A percentile compares a stretch with the other conserved stretches of the same genome.
Evolutionary conservation across 1,284 basidiomycete species (phyloP).

Genomic region (Butyriboletus appendiculatus): DNA sequence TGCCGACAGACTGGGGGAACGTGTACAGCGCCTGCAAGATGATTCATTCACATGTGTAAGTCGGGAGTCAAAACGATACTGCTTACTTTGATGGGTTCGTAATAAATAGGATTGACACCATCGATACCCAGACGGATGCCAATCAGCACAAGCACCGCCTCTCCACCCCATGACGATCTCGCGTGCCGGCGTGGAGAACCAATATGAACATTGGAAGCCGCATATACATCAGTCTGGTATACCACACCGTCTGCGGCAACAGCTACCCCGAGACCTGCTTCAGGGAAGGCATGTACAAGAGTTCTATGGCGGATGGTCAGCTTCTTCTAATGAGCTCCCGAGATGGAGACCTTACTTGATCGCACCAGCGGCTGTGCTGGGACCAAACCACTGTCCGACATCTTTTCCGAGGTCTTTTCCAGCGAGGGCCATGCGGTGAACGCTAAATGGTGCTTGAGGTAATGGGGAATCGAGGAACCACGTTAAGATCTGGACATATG

Average conservation of each 20-base stretch:
- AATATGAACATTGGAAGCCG: slow-evolving; percentile 63
- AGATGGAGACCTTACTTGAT: slow-evolving; percentile 65
- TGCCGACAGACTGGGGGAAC: slow-evolving; percentile 94
- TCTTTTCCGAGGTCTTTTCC: slow-evolving; percentile 95
- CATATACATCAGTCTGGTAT: slow-evolving; percentile 85
- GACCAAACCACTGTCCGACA: slow-evolving; percentile 98
- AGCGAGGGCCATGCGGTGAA: slow-evolving; percentile 94
- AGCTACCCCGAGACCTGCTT: slow-evolving; percentile 80
- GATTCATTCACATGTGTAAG: neutral
- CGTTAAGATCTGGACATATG: slow-evolving; percentile 86
- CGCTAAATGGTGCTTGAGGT: slow-evolving; percentile 89
- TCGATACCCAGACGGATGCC: slow-evolving; percentile 89
- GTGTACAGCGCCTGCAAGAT: slow-evolving; percentile 76
- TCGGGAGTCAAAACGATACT: neutral
- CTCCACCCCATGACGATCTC: slow-evolving; percentile 69
- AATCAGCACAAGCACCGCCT: slow-evolving; percentile 86
- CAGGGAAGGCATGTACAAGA: slow-evolving; percentile 79
- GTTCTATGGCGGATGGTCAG: slow-evolving; percentile 47
- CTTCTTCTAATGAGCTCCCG: neutral
- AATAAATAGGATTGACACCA: slow-evolving; percentile 94
- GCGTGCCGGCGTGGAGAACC: slow-evolving; percentile 37
- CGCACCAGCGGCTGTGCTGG: slow-evolving; percentile 94
- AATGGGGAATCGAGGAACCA: slow-evolving; percentile 96
- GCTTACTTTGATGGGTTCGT: slow-evolving; percentile 88
- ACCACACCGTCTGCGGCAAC: slow-evolving; percentile 84